Conservation (phyloP, 139 green algal genomes). For the Microglena sp. region DNA sequence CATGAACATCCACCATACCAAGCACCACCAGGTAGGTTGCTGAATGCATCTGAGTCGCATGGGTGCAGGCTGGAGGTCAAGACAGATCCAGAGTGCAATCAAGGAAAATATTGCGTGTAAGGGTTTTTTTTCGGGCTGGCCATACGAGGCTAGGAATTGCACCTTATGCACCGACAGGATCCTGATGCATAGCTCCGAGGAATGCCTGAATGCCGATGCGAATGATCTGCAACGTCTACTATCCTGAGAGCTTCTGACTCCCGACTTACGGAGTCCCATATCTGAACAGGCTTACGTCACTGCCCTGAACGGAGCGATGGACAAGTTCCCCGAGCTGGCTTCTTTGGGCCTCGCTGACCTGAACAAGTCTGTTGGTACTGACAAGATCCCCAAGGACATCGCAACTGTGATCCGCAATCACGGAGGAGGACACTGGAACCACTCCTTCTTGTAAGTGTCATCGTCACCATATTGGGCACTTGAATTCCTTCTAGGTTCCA, state of each 20-base stretch:
- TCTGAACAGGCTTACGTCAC: constrained; percentile 63
- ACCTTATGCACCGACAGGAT: too few relatives aligned
- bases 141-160: not conserved
- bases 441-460: constrained; percentile 46
- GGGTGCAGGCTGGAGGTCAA: constrained; percentile 19
- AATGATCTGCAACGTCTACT: too few relatives aligned
- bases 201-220: too few relatives aligned
- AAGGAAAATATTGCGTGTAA: not conserved
- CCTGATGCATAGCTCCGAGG: too few relatives aligned
- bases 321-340: constrained; percentile 56
- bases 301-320: constrained; percentile 64
- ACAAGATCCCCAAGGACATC: constrained; percentile 42
- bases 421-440: constrained; percentile 46
- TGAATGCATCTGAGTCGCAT: constrained; percentile 27
- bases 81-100: constrained; percentile 1
- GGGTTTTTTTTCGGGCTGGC: not conserved
- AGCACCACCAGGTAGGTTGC: constrained; percentile 64
- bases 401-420: constrained; percentile 59
- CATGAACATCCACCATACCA: constrained; percentile 71
- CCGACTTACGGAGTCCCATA: too few relatives aligned
- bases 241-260: too few relatives aligned
- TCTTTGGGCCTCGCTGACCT: constrained; percentile 37
- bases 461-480: not conserved
- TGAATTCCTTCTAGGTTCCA: too few relatives aligned
- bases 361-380: constrained; percentile 37